phyloP scores from a whole-genome alignment of 2,329 filamentous ascomycete genomes.

The Sporothrix protearum region DNA sequence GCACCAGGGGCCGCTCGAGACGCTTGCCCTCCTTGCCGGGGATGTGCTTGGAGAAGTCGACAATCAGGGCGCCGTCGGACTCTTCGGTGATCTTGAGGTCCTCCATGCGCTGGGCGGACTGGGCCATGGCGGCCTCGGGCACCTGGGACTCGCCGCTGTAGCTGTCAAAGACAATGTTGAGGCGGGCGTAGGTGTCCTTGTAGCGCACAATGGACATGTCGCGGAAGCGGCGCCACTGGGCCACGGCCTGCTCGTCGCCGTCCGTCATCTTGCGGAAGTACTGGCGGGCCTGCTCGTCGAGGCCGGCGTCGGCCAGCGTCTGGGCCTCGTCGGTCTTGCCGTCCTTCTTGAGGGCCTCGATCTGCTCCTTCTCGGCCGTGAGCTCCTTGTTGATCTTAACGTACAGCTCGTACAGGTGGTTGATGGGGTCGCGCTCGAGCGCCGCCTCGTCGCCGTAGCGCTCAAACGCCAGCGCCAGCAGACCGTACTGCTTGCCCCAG shows the following conservation, averaged over 20 bases:
- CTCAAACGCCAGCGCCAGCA: conserved; percentile 71
- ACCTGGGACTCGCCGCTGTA: conserved; percentile 76
- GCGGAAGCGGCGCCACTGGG: conserved; percentile 63
- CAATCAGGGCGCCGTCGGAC: conserved; percentile 67
- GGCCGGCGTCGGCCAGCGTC: conserved; percentile 50
- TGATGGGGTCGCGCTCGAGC: conserved; percentile 69
- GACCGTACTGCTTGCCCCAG: conserved; percentile 75
- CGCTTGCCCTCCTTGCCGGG: conserved; percentile 64
- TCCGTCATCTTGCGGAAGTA: conserved; percentile 72
- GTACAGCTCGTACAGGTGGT: conserved; percentile 78
- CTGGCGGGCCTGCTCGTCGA: conserved; percentile 70
- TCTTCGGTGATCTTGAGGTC: conserved; percentile 64
- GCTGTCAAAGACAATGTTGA: conserved; percentile 69
- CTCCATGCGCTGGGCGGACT: conserved; percentile 58
- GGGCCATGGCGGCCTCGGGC: conserved; percentile 61
- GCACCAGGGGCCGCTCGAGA: conserved; percentile 66
- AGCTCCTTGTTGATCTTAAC: conserved; percentile 71
- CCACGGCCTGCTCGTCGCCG: conserved; percentile 57
- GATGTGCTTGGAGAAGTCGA: conserved; percentile 68
- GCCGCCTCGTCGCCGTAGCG: conserved; percentile 71
- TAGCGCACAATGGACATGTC: conserved; percentile 65
- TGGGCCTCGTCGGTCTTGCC: conserved; percentile 53
- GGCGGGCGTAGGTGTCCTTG: conserved; percentile 63
- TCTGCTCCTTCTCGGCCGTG: conserved; percentile 62
- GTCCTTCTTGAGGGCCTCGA: conserved; percentile 54